Conservation (phyloP, 2,329 filamentous ascomycete species). For the Colletotrichum filicis region DNA sequence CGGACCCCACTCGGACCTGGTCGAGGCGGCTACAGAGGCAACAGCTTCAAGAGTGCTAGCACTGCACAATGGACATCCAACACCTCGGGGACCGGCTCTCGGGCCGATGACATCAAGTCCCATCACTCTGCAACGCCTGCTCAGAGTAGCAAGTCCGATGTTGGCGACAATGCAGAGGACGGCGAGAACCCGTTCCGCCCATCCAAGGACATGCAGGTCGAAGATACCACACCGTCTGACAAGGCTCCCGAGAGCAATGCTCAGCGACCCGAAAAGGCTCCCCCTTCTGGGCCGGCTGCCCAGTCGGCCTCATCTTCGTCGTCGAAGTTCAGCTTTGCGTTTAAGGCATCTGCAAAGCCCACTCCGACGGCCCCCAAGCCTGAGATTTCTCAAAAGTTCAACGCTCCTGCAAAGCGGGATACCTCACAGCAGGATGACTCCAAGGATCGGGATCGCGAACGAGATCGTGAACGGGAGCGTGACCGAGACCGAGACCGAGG, state of each 20-base stretch:
- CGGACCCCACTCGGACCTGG: slow-evolving; percentile 64
- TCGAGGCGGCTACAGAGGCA: slow-evolving; percentile 66
- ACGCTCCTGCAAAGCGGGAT: slow-evolving; percentile 65
- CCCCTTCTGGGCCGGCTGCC: slow-evolving; percentile 64
- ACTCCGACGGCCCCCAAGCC: slow-evolving; percentile 68
- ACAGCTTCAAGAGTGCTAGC: slow-evolving; percentile 72
- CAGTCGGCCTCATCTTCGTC: slow-evolving; percentile 54
- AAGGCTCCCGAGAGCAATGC: slow-evolving; percentile 60
- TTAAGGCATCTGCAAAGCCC: slow-evolving; percentile 78
- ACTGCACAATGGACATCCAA: slow-evolving; percentile 74
- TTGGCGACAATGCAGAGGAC: slow-evolving; percentile 55
- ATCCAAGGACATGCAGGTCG: slow-evolving; percentile 72
- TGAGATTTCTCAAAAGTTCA: slow-evolving; percentile 76
- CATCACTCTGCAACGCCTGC: slow-evolving; percentile 38
- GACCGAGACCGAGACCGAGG: slow-evolving; percentile 35
- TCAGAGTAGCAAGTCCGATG: slow-evolving; percentile 39
- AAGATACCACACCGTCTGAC: slow-evolving; percentile 61
- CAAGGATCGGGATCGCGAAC: slow-evolving; percentile 22
- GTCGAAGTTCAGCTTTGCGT: slow-evolving; percentile 91
- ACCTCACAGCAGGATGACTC: slow-evolving; percentile 45
- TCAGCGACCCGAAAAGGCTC: slow-evolving; percentile 64
- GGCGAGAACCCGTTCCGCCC: slow-evolving; percentile 71
- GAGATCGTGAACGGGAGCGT: slow-evolving; percentile 43
- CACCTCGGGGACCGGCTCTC: slow-evolving; percentile 53
- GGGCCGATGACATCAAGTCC: slow-evolving; percentile 45